Evolutionary conservation across 2,329 filamentous ascomycete genomes (phyloP).

Genomic region (Xylogone sp.): DNA sequence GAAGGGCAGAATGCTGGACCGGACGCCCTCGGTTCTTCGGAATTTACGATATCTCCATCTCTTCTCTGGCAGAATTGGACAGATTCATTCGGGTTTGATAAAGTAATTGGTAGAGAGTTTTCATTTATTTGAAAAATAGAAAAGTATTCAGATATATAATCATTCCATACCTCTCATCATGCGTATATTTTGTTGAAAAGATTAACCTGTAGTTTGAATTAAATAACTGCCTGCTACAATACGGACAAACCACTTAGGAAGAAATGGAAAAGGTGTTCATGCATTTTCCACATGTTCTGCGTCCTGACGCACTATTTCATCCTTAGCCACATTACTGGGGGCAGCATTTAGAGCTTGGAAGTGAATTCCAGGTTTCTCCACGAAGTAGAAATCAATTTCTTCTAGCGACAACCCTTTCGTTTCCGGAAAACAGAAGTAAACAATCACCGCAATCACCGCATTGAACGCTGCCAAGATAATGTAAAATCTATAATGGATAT

Average conservation of each 20-base stretch:
- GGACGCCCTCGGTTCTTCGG: background rate
- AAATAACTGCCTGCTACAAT: too few relatives aligned
- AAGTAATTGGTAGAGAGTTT: background rate
- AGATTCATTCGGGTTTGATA: background rate
- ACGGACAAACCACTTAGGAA: too few relatives aligned
- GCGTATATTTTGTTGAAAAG: too few relatives aligned
- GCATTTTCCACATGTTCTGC: background rate
- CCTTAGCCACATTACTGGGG: background rate
- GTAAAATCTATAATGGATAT: background rate
- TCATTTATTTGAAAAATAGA: background rate
- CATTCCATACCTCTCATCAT: too few relatives aligned
- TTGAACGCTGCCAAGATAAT: constrained; percentile 29
- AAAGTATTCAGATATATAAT: too few relatives aligned
- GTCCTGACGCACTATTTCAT: background rate
- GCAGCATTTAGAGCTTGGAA: background rate
- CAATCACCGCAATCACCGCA: constrained; percentile 35
- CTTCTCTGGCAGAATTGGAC: background rate
- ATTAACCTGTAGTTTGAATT: too few relatives aligned
- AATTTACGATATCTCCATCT: background rate
- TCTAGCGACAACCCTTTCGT: constrained; percentile 67
- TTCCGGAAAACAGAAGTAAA: constrained; percentile 57
- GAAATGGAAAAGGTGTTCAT: background rate
- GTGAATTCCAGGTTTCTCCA: background rate
- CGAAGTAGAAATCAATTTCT: constrained; percentile 33
- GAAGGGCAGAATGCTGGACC: background rate